Evolutionary conservation across 768 basidiomycete species (phyloP), one percentile per base, ranked within the genome.

Genomic region (Sporobolomyces roseus): DNA sequence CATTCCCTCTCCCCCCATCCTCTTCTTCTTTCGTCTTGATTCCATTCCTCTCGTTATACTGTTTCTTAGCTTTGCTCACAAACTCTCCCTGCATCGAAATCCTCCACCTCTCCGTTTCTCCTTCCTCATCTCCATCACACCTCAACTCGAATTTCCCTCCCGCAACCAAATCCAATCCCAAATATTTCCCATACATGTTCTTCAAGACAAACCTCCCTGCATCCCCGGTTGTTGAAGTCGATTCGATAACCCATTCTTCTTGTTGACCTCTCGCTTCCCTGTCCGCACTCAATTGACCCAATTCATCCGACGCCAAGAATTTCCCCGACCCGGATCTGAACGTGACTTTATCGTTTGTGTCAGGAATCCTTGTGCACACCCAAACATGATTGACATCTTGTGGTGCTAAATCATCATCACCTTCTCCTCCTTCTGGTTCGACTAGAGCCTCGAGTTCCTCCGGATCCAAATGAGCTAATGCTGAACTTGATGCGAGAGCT

Each of bases 241-340:
- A 3, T 30, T 91, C 84, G 21, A 91, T 88, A 4, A 88, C 89
- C 90, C 91, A 96, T 78, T 93, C 92, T 78, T 96, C 92, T 78
- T 94, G 90, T 6, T 90, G 88, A 2, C 92, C 93, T 36, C 92
- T 84, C 32, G 92, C 92, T 75, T 96, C 92, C 52, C 89, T 82
- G 76, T 90, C 88, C 50, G 89, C 87, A 71, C 87, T 85, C 19
- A 94, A 87, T 25, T 91, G 81, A 10, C 92, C 92, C 74, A 90
- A 86, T 68, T 86, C 83, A 80, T 93, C 90, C 79, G 88, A 90
- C 12, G 89, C 91, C 53, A 96, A 80, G 78, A 93, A 96, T 79
- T 92, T 92, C 14, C 90, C 90, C 77, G 89, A 65, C 3, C 76
- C 75, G 38, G 89, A 89, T 27, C 92, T 86, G 66, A 94, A 80